phyloP scores from a whole-genome alignment of 2,329 filamentous ascomycete species.

The Lecanoromycetidae sp. region DNA sequence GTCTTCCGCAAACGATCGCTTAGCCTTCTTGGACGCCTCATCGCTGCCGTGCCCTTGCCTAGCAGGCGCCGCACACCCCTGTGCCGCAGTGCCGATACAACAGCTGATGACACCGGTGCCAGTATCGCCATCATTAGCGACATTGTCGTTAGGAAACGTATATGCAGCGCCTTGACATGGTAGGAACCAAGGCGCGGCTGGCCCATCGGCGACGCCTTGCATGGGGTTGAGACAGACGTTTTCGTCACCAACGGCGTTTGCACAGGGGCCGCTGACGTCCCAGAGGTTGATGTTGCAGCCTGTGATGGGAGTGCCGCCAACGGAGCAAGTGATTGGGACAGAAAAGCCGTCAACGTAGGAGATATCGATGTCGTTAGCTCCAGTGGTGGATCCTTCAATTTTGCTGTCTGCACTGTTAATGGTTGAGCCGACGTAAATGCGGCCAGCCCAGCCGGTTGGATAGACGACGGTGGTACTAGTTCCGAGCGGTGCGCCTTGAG shows the following conservation, averaged over 20 bases:
- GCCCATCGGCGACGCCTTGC: constrained; percentile 6
- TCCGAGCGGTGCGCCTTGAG: constrained; percentile 3
- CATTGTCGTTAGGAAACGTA: constrained; percentile 18
- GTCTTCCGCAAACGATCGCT: neutral
- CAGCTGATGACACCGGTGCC: neutral
- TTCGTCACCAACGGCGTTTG: neutral
- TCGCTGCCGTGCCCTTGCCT: constrained; percentile 7
- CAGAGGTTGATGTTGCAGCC: constrained; percentile 18
- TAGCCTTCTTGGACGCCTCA: constrained; percentile 1
- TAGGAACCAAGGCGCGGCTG: constrained; percentile 16
- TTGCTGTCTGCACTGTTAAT: constrained; percentile 10
- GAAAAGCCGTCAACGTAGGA: constrained; percentile 17
- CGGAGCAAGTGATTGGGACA: constrained; percentile 15
- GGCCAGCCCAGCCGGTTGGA: constrained; percentile 17
- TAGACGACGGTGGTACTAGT: constrained; percentile 8
- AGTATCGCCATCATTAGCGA: constrained; percentile 10
- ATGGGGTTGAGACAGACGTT: constrained; percentile 12
- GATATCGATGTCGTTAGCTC: constrained; percentile 12
- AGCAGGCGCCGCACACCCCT: constrained; percentile 6
- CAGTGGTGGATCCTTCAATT: constrained; percentile 16
- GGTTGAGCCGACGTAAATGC: constrained; percentile 13
- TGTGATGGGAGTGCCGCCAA: constrained; percentile 6
- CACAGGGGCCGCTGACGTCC: constrained; percentile 1
- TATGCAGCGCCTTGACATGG: constrained; percentile 20
- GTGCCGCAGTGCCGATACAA: constrained; percentile 11